phyloP scores from a whole-genome alignment of 148 eudicot genomes.

The Simmondsia chinensis region DNA sequence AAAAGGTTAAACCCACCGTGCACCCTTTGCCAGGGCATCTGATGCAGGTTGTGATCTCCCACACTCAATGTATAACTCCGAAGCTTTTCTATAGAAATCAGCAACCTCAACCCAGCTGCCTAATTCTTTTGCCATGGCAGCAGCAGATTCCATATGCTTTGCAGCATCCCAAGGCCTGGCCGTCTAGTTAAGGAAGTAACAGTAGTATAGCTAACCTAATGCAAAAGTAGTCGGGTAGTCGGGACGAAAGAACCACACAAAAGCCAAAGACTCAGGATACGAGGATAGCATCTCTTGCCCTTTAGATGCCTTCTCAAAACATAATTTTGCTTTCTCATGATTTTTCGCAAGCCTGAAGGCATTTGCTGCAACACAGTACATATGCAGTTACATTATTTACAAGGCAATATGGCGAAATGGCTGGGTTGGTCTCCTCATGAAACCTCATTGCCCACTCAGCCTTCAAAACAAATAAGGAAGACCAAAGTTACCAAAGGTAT shows the following conservation, averaged over 20 bases:
- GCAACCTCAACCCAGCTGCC: conserved; percentile 69
- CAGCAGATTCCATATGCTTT: conserved; percentile 84
- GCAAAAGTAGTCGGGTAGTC: too few relatives aligned
- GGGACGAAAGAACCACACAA: not conserved
- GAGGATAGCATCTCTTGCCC: conserved; percentile 90
- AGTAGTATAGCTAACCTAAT: too few relatives aligned
- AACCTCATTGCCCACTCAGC: too few relatives aligned
- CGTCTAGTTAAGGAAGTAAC: conserved; percentile 11
- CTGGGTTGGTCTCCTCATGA: too few relatives aligned
- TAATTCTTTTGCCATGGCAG: conserved; percentile 68
- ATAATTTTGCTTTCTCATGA: conserved; percentile 64
- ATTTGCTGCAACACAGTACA: conserved; percentile 30
- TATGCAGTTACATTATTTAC: too few relatives aligned
- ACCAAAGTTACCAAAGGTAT: not conserved
- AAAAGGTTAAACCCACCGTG: conserved; percentile 42
- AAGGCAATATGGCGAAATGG: too few relatives aligned
- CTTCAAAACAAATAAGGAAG: conserved; percentile 2
- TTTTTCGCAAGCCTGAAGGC: conserved; percentile 63
- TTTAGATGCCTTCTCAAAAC: conserved; percentile 84
- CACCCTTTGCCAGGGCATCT: conserved; percentile 84
- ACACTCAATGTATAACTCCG: conserved; percentile 62
- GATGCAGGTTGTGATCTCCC: conserved; percentile 90
- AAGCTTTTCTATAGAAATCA: conserved; percentile 63
- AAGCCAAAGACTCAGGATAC: conserved; percentile 17
- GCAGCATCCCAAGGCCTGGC: conserved; percentile 92